These are phyloP conservation scores for Lecanicillium sp. DNA, from an alignment of 2,329 filamentous ascomycete species.

Conservation along the genomic window DNA sequence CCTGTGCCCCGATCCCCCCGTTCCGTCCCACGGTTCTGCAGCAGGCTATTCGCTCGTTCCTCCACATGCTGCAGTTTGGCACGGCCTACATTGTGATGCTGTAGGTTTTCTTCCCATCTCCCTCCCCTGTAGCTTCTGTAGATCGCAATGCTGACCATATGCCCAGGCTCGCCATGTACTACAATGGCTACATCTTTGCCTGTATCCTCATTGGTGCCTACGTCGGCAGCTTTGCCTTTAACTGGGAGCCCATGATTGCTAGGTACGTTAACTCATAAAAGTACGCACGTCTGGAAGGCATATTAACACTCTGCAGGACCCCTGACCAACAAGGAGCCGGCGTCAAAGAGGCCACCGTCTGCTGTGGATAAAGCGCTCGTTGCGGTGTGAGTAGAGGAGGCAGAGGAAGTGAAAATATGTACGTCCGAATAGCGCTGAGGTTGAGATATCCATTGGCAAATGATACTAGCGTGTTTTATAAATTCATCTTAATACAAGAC, in stretches of 20 bases:
- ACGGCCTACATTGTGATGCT: slow-evolving; percentile 77
- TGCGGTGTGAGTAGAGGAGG: neutral
- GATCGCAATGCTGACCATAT: slow-evolving; percentile 4
- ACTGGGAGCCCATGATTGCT: slow-evolving; percentile 51
- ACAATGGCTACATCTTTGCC: slow-evolving; percentile 69
- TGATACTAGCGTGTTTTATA: neutral
- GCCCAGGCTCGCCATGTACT: slow-evolving; percentile 46
- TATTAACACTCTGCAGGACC: neutral
- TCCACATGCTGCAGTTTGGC: slow-evolving; percentile 66
- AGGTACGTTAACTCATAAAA: no score
- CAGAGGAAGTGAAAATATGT: neutral
- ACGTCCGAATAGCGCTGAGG: neutral
- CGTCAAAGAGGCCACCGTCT: slow-evolving; percentile 29
- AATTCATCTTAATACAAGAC: no score
- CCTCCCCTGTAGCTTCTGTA: neutral
- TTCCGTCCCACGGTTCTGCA: slow-evolving; percentile 55
- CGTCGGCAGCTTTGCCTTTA: slow-evolving; percentile 64
- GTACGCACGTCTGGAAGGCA: no score
- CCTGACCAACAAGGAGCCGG: slow-evolving; percentile 13
- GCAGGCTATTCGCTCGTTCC: slow-evolving; percentile 56
- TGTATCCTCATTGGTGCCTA: slow-evolving; percentile 73
- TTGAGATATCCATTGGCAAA: neutral
- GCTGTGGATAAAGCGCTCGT: slow-evolving; percentile 32
- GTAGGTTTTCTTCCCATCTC: slow-evolving; percentile 22
- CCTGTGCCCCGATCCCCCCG: slow-evolving; percentile 16